phyloP scores from a whole-genome alignment of 345 rosid genomes.

The Euphorbia pulcherrima region DNA sequence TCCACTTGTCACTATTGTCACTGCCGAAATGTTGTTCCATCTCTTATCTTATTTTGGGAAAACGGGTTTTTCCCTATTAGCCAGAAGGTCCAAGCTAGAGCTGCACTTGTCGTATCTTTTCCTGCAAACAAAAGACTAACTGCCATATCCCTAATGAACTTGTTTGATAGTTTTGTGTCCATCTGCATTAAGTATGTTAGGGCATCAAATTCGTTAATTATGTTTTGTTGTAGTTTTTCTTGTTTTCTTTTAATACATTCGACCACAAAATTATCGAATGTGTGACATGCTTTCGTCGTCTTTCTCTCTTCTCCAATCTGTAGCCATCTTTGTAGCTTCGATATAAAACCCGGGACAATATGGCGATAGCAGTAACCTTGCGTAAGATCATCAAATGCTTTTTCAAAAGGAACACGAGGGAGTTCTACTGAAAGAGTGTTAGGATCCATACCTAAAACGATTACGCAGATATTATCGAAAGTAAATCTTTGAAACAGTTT shows the following conservation, averaged over 20 bases:
- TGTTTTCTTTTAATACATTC: no score
- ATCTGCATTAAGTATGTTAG: constrained; percentile 8
- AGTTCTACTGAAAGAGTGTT: constrained; percentile 5
- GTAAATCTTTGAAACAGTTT: no score
- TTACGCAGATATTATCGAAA: constrained; percentile 9
- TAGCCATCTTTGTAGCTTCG: constrained; percentile 21
- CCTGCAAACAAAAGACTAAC: constrained; percentile 21
- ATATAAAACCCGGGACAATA: constrained; percentile 6
- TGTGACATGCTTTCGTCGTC: background rate
- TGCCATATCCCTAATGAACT: constrained; percentile 26
- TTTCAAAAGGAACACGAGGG: background rate
- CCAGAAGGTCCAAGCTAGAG: constrained; percentile 37
- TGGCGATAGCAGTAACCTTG: background rate
- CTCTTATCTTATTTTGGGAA: constrained; percentile 24
- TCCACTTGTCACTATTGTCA: background rate
- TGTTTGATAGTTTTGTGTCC: background rate
- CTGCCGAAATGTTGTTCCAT: background rate
- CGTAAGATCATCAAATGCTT: constrained; percentile 21
- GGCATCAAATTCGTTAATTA: constrained; percentile 14
- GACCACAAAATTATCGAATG: background rate
- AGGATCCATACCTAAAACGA: constrained; percentile 23
- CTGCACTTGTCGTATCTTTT: no score
- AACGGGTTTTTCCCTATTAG: constrained; percentile 27
- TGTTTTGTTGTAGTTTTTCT: no score
- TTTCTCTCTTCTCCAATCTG: constrained; percentile 17